Percentiles rank a stretch among this genome's conserved stretches.
phyloP scores from a whole-genome alignment of 1,139 yeast species.

The Candida dubliniensis region DNA sequence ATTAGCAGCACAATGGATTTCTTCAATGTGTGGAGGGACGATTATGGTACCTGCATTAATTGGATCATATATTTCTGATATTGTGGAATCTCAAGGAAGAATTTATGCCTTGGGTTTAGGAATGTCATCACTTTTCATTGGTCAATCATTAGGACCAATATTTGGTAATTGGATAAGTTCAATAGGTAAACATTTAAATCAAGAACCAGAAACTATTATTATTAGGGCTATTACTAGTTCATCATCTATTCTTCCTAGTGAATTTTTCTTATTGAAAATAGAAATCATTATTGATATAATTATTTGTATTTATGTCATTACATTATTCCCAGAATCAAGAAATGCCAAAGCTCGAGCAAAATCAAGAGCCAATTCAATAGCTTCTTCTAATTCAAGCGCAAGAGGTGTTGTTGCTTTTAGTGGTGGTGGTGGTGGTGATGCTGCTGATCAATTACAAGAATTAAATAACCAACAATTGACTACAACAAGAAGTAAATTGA shows the following conservation, averaged over 20 bases:
- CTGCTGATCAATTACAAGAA: conserved; percentile 4
- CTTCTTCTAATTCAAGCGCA: conserved; percentile 1
- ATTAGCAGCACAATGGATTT: conserved; percentile 37
- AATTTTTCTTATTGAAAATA: conserved; percentile 31
- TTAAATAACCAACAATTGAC: conserved; percentile 1
- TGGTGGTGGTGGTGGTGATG: background rate
- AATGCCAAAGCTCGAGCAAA: conserved; percentile 43
- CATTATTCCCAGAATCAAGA: conserved; percentile 60
- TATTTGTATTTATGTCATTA: conserved; percentile 26
- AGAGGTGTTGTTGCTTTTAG: background rate
- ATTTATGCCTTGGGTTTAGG: conserved; percentile 55
- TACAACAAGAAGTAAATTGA: background rate
- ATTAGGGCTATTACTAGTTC: conserved; percentile 4
- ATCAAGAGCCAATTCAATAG: conserved; percentile 39
- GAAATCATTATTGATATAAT: conserved; percentile 28
- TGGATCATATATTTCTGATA: conserved; percentile 63
- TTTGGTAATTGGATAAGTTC: conserved; percentile 42
- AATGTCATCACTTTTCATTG: conserved; percentile 56
- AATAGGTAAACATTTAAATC: conserved; percentile 15
- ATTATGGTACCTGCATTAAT: conserved; percentile 49
- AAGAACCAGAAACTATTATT: background rate
- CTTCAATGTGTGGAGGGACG: conserved; percentile 55
- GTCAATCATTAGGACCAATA: conserved; percentile 66
- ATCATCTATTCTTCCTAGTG: conserved; percentile 18
- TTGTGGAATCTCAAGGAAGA: conserved; percentile 55